Evolutionary conservation across 139 green algal species (phyloP), one percentile per base, ranked within the genome.

Genomic region (Mesotaenium endlicherianum): DNA sequence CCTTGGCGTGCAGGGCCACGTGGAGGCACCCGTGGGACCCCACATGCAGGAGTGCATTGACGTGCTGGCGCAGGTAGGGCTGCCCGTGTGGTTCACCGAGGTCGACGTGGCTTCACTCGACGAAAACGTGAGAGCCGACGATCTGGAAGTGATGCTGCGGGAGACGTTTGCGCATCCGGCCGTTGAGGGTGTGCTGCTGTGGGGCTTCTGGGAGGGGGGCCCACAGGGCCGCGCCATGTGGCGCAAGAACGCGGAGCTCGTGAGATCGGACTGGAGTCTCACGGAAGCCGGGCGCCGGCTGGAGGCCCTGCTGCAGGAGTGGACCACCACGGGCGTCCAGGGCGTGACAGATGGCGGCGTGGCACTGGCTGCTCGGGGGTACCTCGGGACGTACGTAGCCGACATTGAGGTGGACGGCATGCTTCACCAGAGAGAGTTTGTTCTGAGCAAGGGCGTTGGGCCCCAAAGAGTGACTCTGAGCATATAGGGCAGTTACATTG

Each of bases 21-120:
- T 85, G 26, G 77, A n/a, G 16, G 55, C 40, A 11, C 72, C 81
- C 17, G 45, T 75, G 30, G 74, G 72, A 26, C n/a, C 40, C 39
- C 42, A 72, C 69, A 83, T 86, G 16, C 2, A 59, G 74, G 47
- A 85, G 17, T 20, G 38, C 1, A 45, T 80, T 31, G 70, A 55
- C 39, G 40, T 69, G 1, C 40, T 85, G 4, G 67, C 20, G n/a
- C 20, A 68, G 4, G 41, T 80, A 41, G 39, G 67, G 20, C 41
- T 85, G 42, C 80, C 80, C 34, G 44, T 86, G 16, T 86, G 80
- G 82, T 38, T 88, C 14, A 88, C 82, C 17, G 82, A 88, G 41
- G 2, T 88, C 8, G 82, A 88, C 67, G 60, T 86, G 14, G 43
- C 36, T 4, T 50, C 77, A 3, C 1, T n/a, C 26, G 42, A 80